Conservation (phyloP, 106 monocot species). For the Apostasia shenzhenica region DNA sequence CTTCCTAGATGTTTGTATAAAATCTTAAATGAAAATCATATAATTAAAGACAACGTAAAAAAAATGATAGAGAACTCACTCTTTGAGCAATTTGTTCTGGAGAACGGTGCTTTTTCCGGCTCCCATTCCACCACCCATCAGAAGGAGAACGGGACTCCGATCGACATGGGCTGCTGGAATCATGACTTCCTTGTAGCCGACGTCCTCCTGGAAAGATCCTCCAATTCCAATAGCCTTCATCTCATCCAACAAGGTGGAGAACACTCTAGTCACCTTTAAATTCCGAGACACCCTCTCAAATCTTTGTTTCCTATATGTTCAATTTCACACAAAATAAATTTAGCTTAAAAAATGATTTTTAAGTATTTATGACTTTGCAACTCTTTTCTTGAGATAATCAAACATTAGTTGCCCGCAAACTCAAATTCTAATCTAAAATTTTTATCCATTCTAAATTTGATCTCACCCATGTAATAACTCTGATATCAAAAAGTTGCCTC, state of each 20-base stretch:
- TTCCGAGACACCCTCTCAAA: slow-evolving; percentile 78
- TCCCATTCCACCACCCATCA: slow-evolving; percentile 98
- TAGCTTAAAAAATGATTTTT: too few species aligned
- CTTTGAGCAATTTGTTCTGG: slow-evolving; percentile 62
- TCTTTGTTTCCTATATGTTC: slow-evolving; percentile 42
- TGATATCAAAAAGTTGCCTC: too few species aligned
- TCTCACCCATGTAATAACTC: too few species aligned
- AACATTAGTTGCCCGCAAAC: too few species aligned
- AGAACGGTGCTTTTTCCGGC: slow-evolving; percentile 95
- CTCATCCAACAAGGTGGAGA: slow-evolving; percentile 82
- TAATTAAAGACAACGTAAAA: too few species aligned
- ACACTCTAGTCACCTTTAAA: slow-evolving; percentile 69
- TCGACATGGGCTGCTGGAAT: slow-evolving; percentile 65
- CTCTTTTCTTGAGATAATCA: too few species aligned
- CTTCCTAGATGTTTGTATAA: too few species aligned
- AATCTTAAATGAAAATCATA: too few species aligned
- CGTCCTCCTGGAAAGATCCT: background rate
- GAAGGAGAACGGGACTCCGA: slow-evolving; percentile 83
- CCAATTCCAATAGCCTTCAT: slow-evolving; percentile 75
- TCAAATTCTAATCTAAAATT: too few species aligned
- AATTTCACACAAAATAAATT: too few species aligned
- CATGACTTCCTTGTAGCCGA: slow-evolving; percentile 52
- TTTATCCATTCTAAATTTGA: too few species aligned
- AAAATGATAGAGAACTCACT: slow-evolving; percentile 28
- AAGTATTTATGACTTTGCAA: too few species aligned